Base-by-base conservation (phyloP, 2,329 filamentous ascomycete species). In the Arthrobotrys entomopaga region DNA sequence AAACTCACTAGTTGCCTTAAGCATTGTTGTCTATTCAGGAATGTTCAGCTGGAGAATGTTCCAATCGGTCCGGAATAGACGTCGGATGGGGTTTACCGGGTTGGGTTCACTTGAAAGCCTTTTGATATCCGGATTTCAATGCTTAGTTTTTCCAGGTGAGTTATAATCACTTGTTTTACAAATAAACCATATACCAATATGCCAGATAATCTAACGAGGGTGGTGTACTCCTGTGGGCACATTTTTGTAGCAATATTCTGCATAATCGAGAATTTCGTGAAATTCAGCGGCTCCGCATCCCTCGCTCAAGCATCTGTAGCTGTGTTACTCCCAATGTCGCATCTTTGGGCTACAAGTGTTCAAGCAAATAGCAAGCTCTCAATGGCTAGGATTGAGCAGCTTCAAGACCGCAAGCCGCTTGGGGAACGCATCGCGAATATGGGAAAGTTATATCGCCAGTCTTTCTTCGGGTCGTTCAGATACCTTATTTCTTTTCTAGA, bases 271-370 rank as follows among this genome's bases (percentile, higher is more conserved):
- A 89, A 86, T 80, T 81, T 82, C 67, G 77, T 83, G 20, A 71
- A 79, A 2, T 82, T 86, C 59, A 84, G 85, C 2, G 85, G 88
- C 76, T 81, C 90, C 34, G 83, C 84, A 65, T 84, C 84, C 56
- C 82, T 87, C 71, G 83, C 87, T 63, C 81, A 88, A 7, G 88
- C 87, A 15, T 80, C 87, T 19, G 85, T 89, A 40, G 86, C 85
- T 67, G 84, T 90, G 72, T 87, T 87, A 75, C 84, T 91, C 15
- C 89, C 89, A 0, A 83, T 91, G 10, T 89, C 88, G 13, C 86
- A 87, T 16, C 84, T 91, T 76, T 91, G 89, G 89, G 89, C 89
- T 13, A 43, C 57, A 15, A 74, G 24, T 11, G 70, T 64, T 19
- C 70, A 74, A 59, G 91, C 79, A 88, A 89, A 5, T 81, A 84